Evolutionary conservation across 768 basidiomycete species (phyloP), one percentile per base, ranked within the genome.

Genomic region (Boletales sp.): DNA sequence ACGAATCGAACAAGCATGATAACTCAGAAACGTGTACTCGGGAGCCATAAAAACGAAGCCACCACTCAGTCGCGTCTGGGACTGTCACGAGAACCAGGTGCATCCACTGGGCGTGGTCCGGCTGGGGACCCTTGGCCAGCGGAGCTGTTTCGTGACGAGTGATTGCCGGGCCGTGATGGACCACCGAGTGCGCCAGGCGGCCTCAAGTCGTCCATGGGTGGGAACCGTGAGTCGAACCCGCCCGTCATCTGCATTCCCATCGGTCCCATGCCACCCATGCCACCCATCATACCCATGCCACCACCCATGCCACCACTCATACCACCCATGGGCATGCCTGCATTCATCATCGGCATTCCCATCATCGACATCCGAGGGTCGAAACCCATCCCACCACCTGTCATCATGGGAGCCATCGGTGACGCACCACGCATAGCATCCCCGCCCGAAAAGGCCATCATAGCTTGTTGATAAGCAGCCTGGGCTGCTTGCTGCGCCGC

Each of bases 391-490:
- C 72, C 73, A 18, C 65, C 69, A 13, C 80, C 81, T 9, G 80
- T 75, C 82, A 83, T 81, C 71, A 79, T 77, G 15, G 80, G 81
- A 46, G 75, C 75, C 54, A 79, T 62, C 39, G 72, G 71, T 25
- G 68, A 63, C 11, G 64, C 58, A 5, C 57, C 69, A 32, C 67
- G 61, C 42, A 68, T 72, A n/a, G 71, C 77, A 51, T 74, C 79
- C 5, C 78, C 86, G n/a, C 87, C 89, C 12, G 87, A 89, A 49
- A 84, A 86, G 15, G 84, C 80, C 76, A 88, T 80, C 89, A 91
- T 91, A 17, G 89, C 87, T 63, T 90, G 88, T 63, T 91, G 90
- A 68, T 92, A 93, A 0, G 91, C 90, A 59, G 90, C 86, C 33
- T 86, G 75, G 1, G 78, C 83, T 8, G 87, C 87, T 60, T 89